phyloP scores from a whole-genome alignment of 352 stramenopile genomes.

The Sclerospora graminicola region DNA sequence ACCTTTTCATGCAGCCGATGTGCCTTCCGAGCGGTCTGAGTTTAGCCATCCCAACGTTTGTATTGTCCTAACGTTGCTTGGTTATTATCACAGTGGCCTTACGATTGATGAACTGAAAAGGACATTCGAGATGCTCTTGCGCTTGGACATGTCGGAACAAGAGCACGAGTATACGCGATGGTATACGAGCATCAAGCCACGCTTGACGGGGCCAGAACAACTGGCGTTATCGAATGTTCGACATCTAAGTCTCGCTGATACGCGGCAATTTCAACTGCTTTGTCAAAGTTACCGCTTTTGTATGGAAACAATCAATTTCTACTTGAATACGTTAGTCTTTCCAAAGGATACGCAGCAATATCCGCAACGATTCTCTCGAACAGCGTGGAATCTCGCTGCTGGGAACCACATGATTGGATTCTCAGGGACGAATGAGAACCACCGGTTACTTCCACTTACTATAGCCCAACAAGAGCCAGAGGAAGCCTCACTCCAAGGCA shows the following conservation, averaged over 20 bases:
- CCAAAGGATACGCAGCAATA: no score
- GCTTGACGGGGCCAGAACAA: conserved; percentile 4
- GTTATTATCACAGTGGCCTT: conserved; percentile 81
- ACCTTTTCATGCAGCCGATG: no score
- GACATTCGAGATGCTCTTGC: conserved; percentile 46
- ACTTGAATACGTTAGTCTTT: conserved; percentile 75
- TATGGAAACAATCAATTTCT: conserved; percentile 81
- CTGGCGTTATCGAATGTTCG: conserved; percentile 38
- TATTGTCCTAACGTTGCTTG: conserved; percentile 70
- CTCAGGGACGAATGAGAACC: conserved; percentile 67
- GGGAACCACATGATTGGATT: conserved; percentile 65
- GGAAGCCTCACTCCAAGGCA: conserved; percentile 39
- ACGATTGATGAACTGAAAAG: conserved; percentile 31
- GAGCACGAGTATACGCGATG: conserved; percentile 55
- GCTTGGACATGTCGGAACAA: no score
- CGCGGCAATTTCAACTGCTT: no score
- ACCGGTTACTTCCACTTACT: no score
- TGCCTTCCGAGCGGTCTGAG: no score
- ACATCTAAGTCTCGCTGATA: conserved; percentile 72
- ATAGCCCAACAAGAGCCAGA: conserved; percentile 52
- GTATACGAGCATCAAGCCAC: no score
- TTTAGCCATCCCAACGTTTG: no score
- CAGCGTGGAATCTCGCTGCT: conserved; percentile 72
- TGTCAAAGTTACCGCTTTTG: no score
- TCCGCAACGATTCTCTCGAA: conserved; percentile 54